Percentiles rank a stretch among this genome's conserved stretches.
These are phyloP conservation scores for Gaertneriomyces semiglobifer DNA, from an alignment of 192 early-diverging fungal species.

Conservation along the genomic window DNA sequence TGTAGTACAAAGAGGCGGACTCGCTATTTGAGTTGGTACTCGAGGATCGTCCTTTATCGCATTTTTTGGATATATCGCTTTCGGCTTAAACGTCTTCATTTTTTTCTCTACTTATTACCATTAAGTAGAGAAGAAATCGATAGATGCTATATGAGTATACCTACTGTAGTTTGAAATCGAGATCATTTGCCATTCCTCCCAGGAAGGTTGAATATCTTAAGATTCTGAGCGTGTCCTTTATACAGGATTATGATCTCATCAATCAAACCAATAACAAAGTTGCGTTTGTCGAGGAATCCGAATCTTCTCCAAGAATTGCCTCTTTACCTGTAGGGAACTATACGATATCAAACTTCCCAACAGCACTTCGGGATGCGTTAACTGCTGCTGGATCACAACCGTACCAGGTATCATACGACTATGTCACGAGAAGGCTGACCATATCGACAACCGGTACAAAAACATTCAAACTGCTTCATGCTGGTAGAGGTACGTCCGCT, in stretches of 20 bases:
- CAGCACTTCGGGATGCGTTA: not conserved
- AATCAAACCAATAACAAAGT: conserved; percentile 11
- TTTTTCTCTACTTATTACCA: no score
- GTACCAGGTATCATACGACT: conserved; percentile 1
- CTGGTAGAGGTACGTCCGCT: not conserved
- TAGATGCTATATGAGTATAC: no score
- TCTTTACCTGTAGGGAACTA: conserved; percentile 1
- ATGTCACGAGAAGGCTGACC: not conserved
- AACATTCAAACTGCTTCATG: conserved; percentile 2
- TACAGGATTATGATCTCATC: not conserved
- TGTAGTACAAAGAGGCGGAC: conserved; percentile 11
- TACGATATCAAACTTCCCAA: not conserved
- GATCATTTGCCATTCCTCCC: not conserved
- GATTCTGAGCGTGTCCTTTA: not conserved
- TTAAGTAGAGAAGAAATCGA: no score
- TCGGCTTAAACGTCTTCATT: conserved; percentile 3
- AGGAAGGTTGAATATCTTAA: not conserved
- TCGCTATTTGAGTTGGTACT: not conserved
- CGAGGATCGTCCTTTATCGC: conserved; percentile 9
- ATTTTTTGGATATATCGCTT: conserved; percentile 7
- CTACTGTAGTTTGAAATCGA: conserved; percentile 6
- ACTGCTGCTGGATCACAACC: not conserved
- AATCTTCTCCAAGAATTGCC: not conserved
- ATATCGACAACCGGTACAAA: not conserved
- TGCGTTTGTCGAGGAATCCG: conserved; percentile 14